A percentile compares a stretch with the other conserved stretches of the same genome.
phyloP scores from a whole-genome alignment of 306 rosid genomes.

The Dryas octopetala region DNA sequence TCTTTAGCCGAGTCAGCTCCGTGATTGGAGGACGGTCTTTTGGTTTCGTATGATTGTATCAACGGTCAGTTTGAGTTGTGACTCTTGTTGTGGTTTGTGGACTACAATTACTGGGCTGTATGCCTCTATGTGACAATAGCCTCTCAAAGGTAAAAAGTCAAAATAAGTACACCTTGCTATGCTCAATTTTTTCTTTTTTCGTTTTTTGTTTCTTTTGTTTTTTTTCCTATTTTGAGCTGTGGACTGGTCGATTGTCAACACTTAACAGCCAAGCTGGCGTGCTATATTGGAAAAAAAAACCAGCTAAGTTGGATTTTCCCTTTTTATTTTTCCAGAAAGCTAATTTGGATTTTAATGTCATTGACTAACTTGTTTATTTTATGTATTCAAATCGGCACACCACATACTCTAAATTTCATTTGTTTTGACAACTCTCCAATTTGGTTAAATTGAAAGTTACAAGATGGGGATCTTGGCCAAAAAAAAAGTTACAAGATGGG shows the following conservation, averaged over 20 bases:
- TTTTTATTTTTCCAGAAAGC: too few relatives aligned
- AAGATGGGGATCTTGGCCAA: too few relatives aligned
- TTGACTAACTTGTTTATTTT: too few relatives aligned
- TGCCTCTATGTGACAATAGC: too few relatives aligned
- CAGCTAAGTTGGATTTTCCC: not conserved
- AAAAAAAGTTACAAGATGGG: too few relatives aligned
- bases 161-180: not conserved
- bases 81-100: not conserved
- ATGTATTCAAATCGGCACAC: too few relatives aligned
- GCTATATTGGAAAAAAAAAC: too few relatives aligned
- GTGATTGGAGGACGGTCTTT: not conserved
- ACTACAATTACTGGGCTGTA: not conserved
- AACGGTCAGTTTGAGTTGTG: not conserved
- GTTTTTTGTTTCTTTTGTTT: not conserved
- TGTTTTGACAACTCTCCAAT: too few relatives aligned
- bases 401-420: too few relatives aligned
- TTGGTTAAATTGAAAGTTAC: too few relatives aligned
- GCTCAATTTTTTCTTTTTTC: not conserved
- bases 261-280: too few relatives aligned
- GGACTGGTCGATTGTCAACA: not conserved
- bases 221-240: not conserved
- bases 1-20: conserved; percentile 4
- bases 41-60: not conserved
- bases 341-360: too few relatives aligned
- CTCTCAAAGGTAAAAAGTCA: not conserved